Percentiles rank a stretch among this genome's conserved stretches.
Conservation (phyloP, 768 basidiomycete species). For the Hemileccinum rubropunctum region DNA sequence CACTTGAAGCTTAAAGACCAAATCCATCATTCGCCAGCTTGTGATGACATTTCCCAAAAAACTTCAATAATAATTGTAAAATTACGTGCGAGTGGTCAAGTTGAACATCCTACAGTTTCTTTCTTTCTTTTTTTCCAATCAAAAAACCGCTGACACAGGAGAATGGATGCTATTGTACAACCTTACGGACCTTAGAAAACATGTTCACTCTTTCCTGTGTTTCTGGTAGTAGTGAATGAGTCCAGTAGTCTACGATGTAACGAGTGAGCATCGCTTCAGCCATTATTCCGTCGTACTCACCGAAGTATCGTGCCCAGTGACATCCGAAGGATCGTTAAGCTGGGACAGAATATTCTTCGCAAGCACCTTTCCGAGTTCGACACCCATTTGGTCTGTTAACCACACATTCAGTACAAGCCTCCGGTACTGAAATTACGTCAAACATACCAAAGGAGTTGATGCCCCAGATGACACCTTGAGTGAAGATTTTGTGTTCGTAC, state of each 20-base stretch:
- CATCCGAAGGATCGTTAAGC: constrained; percentile 74
- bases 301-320: constrained; percentile 88
- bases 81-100: constrained; percentile 8
- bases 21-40: too few species aligned
- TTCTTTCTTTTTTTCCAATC: constrained; percentile 1
- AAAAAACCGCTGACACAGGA: background rate
- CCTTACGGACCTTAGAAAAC: constrained; percentile 22
- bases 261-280: constrained; percentile 4
- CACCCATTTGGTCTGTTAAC: constrained; percentile 92
- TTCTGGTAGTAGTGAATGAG: constrained; percentile 97
- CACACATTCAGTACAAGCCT: background rate
- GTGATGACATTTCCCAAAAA: background rate
- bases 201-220: constrained; percentile 65
- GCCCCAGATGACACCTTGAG: constrained; percentile 96
- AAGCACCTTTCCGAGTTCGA: constrained; percentile 95
- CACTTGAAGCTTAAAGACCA: too few species aligned
- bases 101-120: constrained; percentile 3
- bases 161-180: constrained; percentile 9
- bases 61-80: background rate
- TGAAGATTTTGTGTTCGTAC: constrained; percentile 99
- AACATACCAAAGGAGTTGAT: constrained; percentile 93
- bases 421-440: background rate
- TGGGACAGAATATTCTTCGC: constrained; percentile 95
- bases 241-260: constrained; percentile 71
- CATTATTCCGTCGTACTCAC: constrained; percentile 26